Evolutionary conservation across 2,329 filamentous ascomycete species (phyloP), one percentile per base, ranked within the genome.

Genomic region (Paecilomyces formosus): DNA sequence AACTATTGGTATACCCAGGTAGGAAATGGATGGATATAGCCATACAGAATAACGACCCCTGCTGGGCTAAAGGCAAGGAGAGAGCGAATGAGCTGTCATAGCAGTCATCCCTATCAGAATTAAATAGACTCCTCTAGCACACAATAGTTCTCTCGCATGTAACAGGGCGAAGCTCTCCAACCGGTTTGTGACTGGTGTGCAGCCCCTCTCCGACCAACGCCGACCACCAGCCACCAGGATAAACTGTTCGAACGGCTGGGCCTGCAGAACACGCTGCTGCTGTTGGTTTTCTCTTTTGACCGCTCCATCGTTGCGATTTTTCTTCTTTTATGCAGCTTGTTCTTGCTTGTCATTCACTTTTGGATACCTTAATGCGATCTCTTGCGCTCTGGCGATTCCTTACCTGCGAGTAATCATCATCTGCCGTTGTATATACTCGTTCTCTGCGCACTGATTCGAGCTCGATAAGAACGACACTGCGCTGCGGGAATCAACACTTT

Each of bases 181-280:
- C n/a, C n/a, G 39, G 39, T 21, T 24, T 24, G 50, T 28, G 50
- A 52, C 21, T 24, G 50, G 21, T 52, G 22, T 24, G 21, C 50
- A 28, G 50, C 50, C 50, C 50, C 50, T 24, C 50, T 24, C 26
- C 22, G 26, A 28, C 50, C 50, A 52, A 52, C 50, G 21, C 50
- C 26, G 50, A 52, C 50, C 55, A 62, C 55, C 63, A 65, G 63
- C 63, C 63, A 65, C 63, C 61, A 54, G 57, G 57, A 50, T 50
- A 56, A 31, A 45, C 18, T 45, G 39, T 18, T 55, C 60, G 57
- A 60, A 59, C 57, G 55, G 57, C 59, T 50, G 18, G 18, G 24
- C 21, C 50, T 52, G 22, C 50, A 24, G 50, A 24, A 52, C 21
- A 52, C 26, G 50, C 50, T 52, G 49, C 50, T 52, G 49, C 49